These are phyloP conservation scores for Bonnemaisonia californica DNA, from an alignment of 31 red algal genomes.

Conservation along the genomic window DNA sequence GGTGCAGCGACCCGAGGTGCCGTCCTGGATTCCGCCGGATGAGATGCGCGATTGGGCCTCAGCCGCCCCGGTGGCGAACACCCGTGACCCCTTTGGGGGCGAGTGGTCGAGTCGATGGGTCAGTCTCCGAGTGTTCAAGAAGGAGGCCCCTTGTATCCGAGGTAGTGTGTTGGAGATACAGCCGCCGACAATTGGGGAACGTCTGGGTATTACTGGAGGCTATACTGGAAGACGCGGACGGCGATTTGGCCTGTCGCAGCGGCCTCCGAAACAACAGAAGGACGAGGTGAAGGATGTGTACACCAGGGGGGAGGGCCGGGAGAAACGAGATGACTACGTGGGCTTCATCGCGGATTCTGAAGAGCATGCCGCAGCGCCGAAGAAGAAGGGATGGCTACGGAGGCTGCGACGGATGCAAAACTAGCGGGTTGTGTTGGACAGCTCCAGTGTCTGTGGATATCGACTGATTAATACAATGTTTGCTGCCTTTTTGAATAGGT, in stretches of 20 bases:
- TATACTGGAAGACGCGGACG: background rate
- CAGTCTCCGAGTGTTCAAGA: background rate
- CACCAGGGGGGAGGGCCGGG: too few relatives aligned
- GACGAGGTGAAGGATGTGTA: background rate
- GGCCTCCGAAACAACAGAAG: background rate
- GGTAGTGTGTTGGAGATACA: slow-evolving; percentile 20
- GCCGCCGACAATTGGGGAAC: slow-evolving; percentile 41
- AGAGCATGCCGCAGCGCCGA: background rate
- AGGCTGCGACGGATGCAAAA: background rate
- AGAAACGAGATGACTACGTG: slow-evolving; percentile 34
- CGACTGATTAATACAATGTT: too few relatives aligned
- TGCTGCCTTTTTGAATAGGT: too few relatives aligned
- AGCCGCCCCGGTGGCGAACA: background rate
- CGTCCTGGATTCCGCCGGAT: slow-evolving; percentile 45
- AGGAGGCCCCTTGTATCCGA: background rate
- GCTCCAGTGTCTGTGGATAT: too few relatives aligned
- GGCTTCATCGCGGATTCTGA: slow-evolving; percentile 16
- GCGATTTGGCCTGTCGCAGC: background rate
- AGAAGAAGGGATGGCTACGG: background rate
- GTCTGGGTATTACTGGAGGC: slow-evolving; percentile 15
- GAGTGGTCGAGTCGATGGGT: background rate
- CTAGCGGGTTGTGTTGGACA: too few relatives aligned
- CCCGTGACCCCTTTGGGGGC: background rate
- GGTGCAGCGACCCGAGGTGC: slow-evolving; percentile 2
- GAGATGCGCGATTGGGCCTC: slow-evolving; percentile 42